A percentile compares a stretch with the other conserved stretches of the same genome.
These are phyloP conservation scores for Rhodocollybia butyracea DNA, from an alignment of 768 basidiomycete species.

Conservation along the genomic window DNA sequence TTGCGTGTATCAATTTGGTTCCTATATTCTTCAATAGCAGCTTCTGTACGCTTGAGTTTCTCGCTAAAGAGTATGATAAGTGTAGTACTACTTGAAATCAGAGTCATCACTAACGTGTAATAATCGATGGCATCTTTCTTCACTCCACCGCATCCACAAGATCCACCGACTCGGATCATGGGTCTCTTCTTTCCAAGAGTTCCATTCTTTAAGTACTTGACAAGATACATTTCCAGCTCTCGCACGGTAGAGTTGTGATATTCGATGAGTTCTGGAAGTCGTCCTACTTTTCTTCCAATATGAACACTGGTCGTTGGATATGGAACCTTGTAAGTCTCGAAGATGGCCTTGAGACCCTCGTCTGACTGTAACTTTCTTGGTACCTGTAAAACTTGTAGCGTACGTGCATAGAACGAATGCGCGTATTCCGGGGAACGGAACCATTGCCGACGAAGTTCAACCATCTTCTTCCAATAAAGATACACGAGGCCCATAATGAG, in stretches of 20 bases:
- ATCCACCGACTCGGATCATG: slow-evolving; percentile 73
- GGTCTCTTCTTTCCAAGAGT: slow-evolving; percentile 79
- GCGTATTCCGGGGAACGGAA: slow-evolving; percentile 89
- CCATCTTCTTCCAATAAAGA: slow-evolving; percentile 73
- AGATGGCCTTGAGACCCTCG: slow-evolving; percentile 74
- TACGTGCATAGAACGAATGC: slow-evolving; percentile 90
- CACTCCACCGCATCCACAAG: slow-evolving; percentile 76
- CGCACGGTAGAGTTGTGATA: slow-evolving; percentile 93
- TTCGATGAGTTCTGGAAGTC: slow-evolving; percentile 87
- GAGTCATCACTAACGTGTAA: slow-evolving; percentile 77
- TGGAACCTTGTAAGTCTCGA: slow-evolving; percentile 71
- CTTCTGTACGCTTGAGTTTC: slow-evolving; percentile 65
- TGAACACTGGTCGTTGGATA: slow-evolving; percentile 92
- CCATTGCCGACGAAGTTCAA: slow-evolving; percentile 78
- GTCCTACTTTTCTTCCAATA: slow-evolving; percentile 83
- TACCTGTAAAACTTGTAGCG: slow-evolving; percentile 78
- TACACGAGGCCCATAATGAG: slow-evolving; percentile 71
- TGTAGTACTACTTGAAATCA: neutral
- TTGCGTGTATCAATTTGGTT: slow-evolving; percentile 67
- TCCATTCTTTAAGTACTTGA: slow-evolving; percentile 85
- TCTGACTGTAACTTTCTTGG: slow-evolving; percentile 82
- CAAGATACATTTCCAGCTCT: slow-evolving; percentile 85
- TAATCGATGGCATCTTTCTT: slow-evolving; percentile 92
- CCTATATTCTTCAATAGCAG: slow-evolving; percentile 70
- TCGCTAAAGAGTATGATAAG: slow-evolving; percentile 25